Conservation (phyloP, 257 asterid genomes). For the Nicotiana benthamiana region DNA sequence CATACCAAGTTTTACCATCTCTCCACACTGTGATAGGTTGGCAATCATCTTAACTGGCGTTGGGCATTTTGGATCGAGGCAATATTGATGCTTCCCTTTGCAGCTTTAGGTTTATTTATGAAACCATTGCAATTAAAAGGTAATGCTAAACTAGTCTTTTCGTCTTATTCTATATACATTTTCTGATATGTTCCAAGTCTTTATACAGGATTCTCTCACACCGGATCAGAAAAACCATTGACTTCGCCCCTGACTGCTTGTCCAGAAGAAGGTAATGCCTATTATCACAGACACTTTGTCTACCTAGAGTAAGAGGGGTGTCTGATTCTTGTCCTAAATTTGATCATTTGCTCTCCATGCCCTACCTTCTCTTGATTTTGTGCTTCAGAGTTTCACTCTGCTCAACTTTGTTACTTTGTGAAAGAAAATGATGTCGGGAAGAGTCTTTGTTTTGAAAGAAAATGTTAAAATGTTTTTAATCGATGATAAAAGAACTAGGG, state of each 20-base stretch:
- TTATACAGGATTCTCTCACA: conserved; percentile 63
- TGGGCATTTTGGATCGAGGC: conserved; percentile 91
- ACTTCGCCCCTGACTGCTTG: conserved; percentile 20
- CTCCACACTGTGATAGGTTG: conserved; percentile 33
- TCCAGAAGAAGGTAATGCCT: conserved; percentile 4
- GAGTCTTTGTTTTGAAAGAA: background rate
- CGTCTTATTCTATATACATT: conserved; percentile 1
- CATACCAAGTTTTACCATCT: background rate
- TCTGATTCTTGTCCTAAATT: background rate
- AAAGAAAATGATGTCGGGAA: background rate
- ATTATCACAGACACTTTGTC: background rate
- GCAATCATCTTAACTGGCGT: conserved; percentile 62
- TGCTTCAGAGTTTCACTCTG: background rate
- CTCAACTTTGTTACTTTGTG: background rate
- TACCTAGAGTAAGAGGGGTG: background rate
- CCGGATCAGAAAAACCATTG: conserved; percentile 41
- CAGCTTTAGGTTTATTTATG: conserved; percentile 71
- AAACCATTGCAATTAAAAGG: conserved; percentile 93
- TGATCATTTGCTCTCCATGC: background rate
- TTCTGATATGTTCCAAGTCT: conserved; percentile 18
- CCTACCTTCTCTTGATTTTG: background rate
- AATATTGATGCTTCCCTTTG: conserved; percentile 85
- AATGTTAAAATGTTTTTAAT: background rate
- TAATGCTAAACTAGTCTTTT: conserved; percentile 18
- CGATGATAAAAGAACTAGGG: background rate